phyloP scores from a whole-genome alignment of 225 moss, liverwort and hornwort genomes.

The Asterella californica region DNA sequence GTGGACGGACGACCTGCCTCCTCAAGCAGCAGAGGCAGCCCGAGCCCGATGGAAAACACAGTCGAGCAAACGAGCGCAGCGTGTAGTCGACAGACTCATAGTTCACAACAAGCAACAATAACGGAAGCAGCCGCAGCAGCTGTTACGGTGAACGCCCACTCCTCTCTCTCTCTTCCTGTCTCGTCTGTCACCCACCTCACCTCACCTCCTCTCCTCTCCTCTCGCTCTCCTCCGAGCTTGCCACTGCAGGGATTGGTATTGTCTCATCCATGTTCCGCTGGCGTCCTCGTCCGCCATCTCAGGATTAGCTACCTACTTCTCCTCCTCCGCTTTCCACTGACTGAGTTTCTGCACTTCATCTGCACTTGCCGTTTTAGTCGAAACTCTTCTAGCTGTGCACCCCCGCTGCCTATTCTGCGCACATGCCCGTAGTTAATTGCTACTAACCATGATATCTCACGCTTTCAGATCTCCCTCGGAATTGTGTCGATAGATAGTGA shows the following conservation, averaged over 20 bases:
- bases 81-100: neutral
- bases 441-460: neutral
- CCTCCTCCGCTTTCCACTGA: neutral
- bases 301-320: constrained; percentile 2
- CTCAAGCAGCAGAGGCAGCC: neutral
- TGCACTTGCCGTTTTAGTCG: neutral
- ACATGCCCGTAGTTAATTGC: neutral
- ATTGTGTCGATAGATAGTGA: neutral
- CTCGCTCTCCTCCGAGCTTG: neutral
- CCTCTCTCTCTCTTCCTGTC: neutral
- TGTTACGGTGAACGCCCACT: neutral
- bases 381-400: neutral
- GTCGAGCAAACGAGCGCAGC: neutral
- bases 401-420: neutral
- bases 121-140: neutral
- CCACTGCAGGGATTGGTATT: neutral
- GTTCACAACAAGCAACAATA: neutral
- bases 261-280: neutral
- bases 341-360: neutral
- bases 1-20: constrained; percentile 20
- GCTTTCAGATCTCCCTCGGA: constrained; percentile 5
- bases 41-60: neutral
- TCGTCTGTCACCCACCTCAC: neutral
- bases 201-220: neutral
- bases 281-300: too few relatives aligned